Evolutionary conservation across 2,329 filamentous ascomycete genomes (phyloP).

Genomic region (Chalaropsis ovoidea): DNA sequence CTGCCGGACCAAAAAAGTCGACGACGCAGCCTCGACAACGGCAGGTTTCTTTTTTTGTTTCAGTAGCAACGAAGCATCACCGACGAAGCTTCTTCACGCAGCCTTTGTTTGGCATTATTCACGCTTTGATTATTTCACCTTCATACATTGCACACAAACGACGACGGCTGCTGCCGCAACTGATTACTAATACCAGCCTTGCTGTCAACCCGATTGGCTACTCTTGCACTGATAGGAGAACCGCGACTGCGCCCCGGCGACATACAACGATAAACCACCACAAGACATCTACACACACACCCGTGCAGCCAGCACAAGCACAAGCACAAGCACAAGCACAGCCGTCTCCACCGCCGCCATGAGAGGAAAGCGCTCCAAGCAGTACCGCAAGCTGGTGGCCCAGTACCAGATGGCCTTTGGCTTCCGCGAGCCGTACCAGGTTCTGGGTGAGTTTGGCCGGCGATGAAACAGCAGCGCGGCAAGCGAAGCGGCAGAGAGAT

Average conservation of each 20-base stretch:
- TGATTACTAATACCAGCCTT: background rate
- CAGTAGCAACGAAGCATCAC: too few species aligned
- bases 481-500: background rate
- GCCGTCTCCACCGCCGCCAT: slow-evolving; percentile 30
- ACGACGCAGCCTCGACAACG: slow-evolving; percentile 4
- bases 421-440: slow-evolving; percentile 90
- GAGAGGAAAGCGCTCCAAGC: slow-evolving; percentile 45
- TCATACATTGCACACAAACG: too few species aligned
- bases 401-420: slow-evolving; percentile 79
- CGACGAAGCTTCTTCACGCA: too few species aligned
- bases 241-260: background rate
- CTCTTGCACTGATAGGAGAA: background rate
- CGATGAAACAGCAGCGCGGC: background rate
- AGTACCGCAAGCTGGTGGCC: slow-evolving; percentile 76
- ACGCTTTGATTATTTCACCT: too few species aligned
- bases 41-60: too few species aligned
- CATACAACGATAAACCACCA: background rate
- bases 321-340: too few species aligned
- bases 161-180: too few species aligned
- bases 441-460: slow-evolving; percentile 47
- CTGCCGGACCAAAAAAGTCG: slow-evolving; percentile 23
- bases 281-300: background rate
- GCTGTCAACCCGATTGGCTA: background rate
- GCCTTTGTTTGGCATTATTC: too few species aligned
- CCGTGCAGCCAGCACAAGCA: background rate